A percentile compares a stretch with the other conserved stretches of the same genome.
phyloP scores from a whole-genome alignment of 2,329 filamentous ascomycete genomes.

The Coniochaeta prunicola region DNA sequence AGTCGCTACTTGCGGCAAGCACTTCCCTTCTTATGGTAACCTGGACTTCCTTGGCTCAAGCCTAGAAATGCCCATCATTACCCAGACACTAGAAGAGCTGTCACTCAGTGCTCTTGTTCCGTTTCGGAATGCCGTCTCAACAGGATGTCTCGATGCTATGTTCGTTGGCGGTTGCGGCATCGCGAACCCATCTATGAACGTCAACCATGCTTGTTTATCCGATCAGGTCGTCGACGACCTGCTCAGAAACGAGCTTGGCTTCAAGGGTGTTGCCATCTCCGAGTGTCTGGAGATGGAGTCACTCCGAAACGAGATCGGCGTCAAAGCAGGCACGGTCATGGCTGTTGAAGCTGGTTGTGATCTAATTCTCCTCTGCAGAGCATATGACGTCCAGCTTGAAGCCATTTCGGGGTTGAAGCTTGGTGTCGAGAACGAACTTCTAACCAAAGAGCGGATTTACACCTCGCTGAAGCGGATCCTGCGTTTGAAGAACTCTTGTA shows the following conservation, averaged over 20 bases:
- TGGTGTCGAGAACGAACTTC: slow-evolving; percentile 84
- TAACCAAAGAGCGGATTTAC: slow-evolving; percentile 71
- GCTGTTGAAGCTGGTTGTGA: slow-evolving; percentile 95
- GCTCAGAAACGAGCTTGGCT: slow-evolving; percentile 79
- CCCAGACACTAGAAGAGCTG: slow-evolving; percentile 85
- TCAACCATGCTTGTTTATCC: slow-evolving; percentile 89
- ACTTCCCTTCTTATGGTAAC: slow-evolving; percentile 94
- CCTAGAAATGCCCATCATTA: slow-evolving; percentile 89
- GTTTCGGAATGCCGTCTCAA: slow-evolving; percentile 81
- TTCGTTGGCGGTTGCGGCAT: slow-evolving; percentile 95
- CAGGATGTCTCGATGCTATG: slow-evolving; percentile 80
- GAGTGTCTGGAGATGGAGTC: slow-evolving; percentile 97
- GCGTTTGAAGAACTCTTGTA: slow-evolving; percentile 74
- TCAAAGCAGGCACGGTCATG: slow-evolving; percentile 95
- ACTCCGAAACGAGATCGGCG: slow-evolving; percentile 90
- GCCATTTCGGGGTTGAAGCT: slow-evolving; percentile 85
- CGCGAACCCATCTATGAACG: slow-evolving; percentile 83
- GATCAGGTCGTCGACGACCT: slow-evolving; percentile 90
- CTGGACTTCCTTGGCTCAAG: slow-evolving; percentile 88
- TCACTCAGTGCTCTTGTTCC: slow-evolving; percentile 88
- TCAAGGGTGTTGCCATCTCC: slow-evolving; percentile 87
- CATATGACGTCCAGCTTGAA: slow-evolving; percentile 82
- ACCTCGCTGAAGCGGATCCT: slow-evolving; percentile 75
- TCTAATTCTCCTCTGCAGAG: slow-evolving; percentile 79
- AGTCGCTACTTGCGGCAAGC: slow-evolving; percentile 84